Percentiles rank a stretch among this genome's conserved stretches.
These are phyloP conservation scores for Nicotiana obtusifolia DNA, from an alignment of 257 asterid genomes.

Conservation along the genomic window DNA sequence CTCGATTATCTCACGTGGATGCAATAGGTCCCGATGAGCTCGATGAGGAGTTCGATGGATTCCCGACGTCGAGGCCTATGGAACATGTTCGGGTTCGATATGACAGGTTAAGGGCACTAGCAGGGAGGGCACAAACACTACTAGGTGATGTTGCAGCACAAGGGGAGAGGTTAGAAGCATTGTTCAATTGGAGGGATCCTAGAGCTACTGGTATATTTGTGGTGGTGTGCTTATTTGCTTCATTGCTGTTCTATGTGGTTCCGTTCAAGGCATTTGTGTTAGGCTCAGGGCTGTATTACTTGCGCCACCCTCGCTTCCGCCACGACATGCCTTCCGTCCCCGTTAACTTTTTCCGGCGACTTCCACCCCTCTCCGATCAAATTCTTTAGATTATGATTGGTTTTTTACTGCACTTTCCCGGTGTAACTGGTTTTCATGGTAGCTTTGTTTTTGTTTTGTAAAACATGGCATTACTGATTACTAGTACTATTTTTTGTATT, in stretches of 20 bases:
- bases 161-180: constrained; percentile 82
- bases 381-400: constrained; percentile 38
- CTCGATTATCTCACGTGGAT: constrained; percentile 52
- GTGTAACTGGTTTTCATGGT: no score
- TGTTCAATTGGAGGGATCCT: constrained; percentile 86
- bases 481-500: background rate
- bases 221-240: constrained; percentile 55
- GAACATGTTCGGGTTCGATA: constrained; percentile 62
- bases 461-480: background rate
- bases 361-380: constrained; percentile 78
- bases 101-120: constrained; percentile 70
- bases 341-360: constrained; percentile 71
- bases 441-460: background rate
- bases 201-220: constrained; percentile 79
- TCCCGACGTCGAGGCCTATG: constrained; percentile 49
- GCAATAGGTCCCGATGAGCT: constrained; percentile 71
- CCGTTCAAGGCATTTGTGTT: constrained; percentile 64
- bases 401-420: background rate
- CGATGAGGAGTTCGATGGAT: constrained; percentile 77
- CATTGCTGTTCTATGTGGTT: constrained; percentile 56
- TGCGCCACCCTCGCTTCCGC: constrained; percentile 86
- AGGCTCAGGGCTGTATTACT: constrained; percentile 60
- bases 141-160: constrained; percentile 84
- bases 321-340: constrained; percentile 82
- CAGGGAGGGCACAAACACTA: constrained; percentile 80